Conservation (phyloP, 768 basidiomycete species). For the Dendrothele bispora region DNA sequence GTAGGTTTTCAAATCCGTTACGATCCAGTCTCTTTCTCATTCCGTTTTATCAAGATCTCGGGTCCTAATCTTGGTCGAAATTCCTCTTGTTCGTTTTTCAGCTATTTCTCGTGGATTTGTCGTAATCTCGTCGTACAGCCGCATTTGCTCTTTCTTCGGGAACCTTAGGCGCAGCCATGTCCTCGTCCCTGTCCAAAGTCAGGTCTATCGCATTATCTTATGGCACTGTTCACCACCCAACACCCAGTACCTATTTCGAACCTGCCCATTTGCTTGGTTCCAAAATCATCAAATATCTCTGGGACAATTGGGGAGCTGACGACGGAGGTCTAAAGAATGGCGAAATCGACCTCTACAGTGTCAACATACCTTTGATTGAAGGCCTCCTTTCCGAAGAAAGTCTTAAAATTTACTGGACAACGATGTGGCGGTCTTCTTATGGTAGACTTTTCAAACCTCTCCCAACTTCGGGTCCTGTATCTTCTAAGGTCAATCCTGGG, state of each 20-base stretch:
- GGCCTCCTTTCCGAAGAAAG: constrained; percentile 58
- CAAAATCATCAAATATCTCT: constrained; percentile 71
- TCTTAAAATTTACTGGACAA: constrained; percentile 76
- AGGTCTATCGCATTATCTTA: constrained; percentile 90
- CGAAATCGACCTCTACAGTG: constrained; percentile 79
- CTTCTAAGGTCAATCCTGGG: constrained; percentile 31
- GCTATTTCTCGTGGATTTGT: not conserved
- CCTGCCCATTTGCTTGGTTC: constrained; percentile 74
- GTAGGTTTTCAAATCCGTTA: constrained; percentile 39
- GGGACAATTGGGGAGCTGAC: constrained; percentile 84
- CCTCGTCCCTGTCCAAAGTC: constrained; percentile 65
- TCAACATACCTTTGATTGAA: constrained; percentile 86
- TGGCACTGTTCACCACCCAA: constrained; percentile 73
- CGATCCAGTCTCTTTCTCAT: not conserved
- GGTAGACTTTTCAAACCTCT: constrained; percentile 72
- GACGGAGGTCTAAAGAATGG: constrained; percentile 52
- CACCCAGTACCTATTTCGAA: constrained; percentile 54
- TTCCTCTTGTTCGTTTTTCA: constrained; percentile 58
- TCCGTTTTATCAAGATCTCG: constrained; percentile 53
- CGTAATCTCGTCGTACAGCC: constrained; percentile 39
- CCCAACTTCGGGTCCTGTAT: constrained; percentile 14
- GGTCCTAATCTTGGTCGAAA: constrained; percentile 88
- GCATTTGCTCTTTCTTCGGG: constrained; percentile 91
- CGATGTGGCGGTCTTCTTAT: constrained; percentile 84
- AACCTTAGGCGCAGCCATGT: constrained; percentile 89